phyloP scores from a whole-genome alignment of 257 asterid genomes.

The Henckelia pumila region DNA sequence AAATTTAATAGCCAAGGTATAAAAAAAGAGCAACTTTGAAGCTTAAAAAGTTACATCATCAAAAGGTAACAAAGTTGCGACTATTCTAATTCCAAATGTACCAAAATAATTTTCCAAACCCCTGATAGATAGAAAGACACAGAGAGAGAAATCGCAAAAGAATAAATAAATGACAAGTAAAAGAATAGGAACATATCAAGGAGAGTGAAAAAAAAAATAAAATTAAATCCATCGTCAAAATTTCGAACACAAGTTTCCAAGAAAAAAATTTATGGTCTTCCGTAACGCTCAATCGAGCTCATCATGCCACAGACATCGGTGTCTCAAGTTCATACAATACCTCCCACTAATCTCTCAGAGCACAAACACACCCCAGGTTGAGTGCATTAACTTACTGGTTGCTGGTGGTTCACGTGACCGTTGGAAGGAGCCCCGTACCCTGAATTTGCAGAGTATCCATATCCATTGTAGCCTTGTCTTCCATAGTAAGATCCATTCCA shows the following conservation, averaged over 20 bases:
- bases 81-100: not conserved
- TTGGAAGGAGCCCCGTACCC: conserved; percentile 57
- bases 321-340: conserved; percentile 23
- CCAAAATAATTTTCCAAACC: not conserved
- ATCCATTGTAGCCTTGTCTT: conserved; percentile 72
- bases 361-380: conserved; percentile 20
- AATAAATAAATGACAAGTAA: conserved; percentile 28
- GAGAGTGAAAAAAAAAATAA: not conserved
- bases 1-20: not conserved
- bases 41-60: not conserved
- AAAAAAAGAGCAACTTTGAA: not conserved
- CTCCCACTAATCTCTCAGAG: conserved; percentile 20
- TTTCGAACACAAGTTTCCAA: conserved; percentile 14
- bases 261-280: conserved; percentile 10
- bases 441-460: conserved; percentile 56
- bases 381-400: conserved; percentile 57
- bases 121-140: no score
- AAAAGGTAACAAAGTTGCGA: not conserved
- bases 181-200: conserved; percentile 10
- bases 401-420: conserved; percentile 68
- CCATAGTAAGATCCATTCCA: conserved; percentile 64
- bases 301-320: conserved; percentile 29
- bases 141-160: conserved; percentile 22
- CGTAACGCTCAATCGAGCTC: conserved; percentile 29
- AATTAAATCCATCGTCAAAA: conserved; percentile 28